Conservation (phyloP, 306 rosid species). For the Rosa multiflora region DNA sequence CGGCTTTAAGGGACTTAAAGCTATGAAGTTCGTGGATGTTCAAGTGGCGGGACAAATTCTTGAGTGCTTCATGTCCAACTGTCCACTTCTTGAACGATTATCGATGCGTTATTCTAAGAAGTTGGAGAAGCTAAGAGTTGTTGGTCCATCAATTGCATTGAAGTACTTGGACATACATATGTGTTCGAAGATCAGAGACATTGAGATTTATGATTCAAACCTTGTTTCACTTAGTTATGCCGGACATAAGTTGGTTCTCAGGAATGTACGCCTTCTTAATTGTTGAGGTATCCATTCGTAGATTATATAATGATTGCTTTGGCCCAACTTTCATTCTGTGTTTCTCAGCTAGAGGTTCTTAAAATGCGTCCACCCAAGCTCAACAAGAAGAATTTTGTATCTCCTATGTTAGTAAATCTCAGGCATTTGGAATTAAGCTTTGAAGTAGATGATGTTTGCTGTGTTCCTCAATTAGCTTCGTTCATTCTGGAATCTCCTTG, state of each 20-base stretch:
- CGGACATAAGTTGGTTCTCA: background rate
- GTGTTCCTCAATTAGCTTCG: background rate
- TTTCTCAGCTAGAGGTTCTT: background rate
- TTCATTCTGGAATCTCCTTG: background rate
- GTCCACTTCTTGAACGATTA: conserved; percentile 6
- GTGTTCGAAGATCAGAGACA: background rate
- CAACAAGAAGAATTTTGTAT: too few species aligned
- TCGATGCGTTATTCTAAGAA: background rate
- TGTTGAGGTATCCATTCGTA: background rate
- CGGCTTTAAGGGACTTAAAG: background rate
- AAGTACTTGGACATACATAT: background rate
- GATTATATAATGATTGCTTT: background rate
- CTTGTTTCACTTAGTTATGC: background rate
- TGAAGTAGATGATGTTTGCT: background rate
- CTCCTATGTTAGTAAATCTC: background rate
- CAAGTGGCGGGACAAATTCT: background rate
- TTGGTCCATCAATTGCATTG: background rate
- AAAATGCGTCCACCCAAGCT: background rate
- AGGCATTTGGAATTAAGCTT: background rate
- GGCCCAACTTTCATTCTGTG: background rate
- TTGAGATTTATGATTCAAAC: background rate
- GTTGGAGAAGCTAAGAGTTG: background rate
- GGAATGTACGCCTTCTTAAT: background rate
- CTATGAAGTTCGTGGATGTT: background rate
- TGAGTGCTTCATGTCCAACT: background rate